phyloP scores from a whole-genome alignment of 2,329 filamentous ascomycete genomes.

The Aspergillus quadricinctus region DNA sequence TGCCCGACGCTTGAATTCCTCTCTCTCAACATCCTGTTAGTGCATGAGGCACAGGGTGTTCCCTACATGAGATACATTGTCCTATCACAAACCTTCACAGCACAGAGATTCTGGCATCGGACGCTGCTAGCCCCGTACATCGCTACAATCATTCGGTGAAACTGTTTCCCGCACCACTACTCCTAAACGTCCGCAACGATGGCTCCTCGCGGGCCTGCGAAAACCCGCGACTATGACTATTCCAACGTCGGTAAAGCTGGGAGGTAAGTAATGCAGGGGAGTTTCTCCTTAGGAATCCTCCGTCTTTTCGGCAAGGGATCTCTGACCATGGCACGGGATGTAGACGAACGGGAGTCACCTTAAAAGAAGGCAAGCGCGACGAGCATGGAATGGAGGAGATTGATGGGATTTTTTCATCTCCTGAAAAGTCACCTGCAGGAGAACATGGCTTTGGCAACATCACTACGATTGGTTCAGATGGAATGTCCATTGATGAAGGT shows the following conservation, averaged over 20 bases:
- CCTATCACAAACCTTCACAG: neutral
- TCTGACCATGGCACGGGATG: slow-evolving; percentile 14
- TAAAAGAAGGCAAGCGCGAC: slow-evolving; percentile 79
- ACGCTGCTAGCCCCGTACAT: neutral
- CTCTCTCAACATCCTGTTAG: neutral
- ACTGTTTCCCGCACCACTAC: slow-evolving; percentile 3
- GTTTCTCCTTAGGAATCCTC: neutral
- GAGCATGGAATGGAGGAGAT: slow-evolving; percentile 89
- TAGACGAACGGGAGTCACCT: slow-evolving; percentile 84
- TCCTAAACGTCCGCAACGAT: slow-evolving; percentile 22
- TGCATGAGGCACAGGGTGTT: neutral
- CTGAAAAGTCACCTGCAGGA: slow-evolving; percentile 55
- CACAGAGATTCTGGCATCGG: neutral
- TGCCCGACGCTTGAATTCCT: slow-evolving; percentile 14
- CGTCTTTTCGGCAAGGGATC: slow-evolving; percentile 1
- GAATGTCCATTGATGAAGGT: slow-evolving; percentile 64
- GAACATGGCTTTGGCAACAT: slow-evolving; percentile 29
- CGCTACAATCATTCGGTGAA: neutral
- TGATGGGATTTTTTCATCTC: slow-evolving; percentile 84
- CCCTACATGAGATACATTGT: neutral
- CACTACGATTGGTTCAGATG: slow-evolving; percentile 51
- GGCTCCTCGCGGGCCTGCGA: slow-evolving; percentile 37
- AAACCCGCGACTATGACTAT: slow-evolving; percentile 45
- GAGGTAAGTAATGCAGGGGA: slow-evolving; percentile 32
- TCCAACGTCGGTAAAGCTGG: slow-evolving; percentile 46